Percentiles rank a stretch among this genome's conserved stretches.
phyloP scores from a whole-genome alignment of 768 basidiomycete genomes.

The Boletus subparvulus region DNA sequence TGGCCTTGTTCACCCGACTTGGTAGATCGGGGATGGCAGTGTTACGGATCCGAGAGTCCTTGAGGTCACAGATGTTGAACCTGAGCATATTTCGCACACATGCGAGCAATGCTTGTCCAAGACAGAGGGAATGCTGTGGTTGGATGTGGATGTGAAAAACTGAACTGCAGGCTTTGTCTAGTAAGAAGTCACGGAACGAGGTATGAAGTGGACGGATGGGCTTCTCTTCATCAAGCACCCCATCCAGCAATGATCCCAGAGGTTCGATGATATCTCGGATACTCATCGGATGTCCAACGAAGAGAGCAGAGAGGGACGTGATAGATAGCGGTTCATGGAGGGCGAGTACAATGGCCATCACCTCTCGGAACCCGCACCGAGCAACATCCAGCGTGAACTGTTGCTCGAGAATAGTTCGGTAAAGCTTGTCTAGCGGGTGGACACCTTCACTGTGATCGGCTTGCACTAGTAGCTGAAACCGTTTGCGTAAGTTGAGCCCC shows the following conservation, averaged over 20 bases:
- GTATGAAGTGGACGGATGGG: slow-evolving; percentile 2
- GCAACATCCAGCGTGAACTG: not conserved
- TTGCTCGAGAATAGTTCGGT: not conserved
- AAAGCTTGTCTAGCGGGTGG: not conserved
- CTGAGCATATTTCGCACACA: not conserved
- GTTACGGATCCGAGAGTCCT: not conserved
- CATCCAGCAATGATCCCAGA: not conserved
- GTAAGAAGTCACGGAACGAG: not conserved
- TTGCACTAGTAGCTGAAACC: not conserved
- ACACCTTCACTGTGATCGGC: too few species aligned
- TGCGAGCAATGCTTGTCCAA: not conserved
- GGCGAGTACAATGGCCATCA: not conserved
- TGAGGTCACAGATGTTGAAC: not conserved
- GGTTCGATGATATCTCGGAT: too few species aligned
- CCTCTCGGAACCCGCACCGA: not conserved
- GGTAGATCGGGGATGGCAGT: not conserved
- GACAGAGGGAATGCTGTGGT: not conserved
- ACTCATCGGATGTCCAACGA: too few species aligned
- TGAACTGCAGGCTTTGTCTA: not conserved
- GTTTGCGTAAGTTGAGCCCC: not conserved
- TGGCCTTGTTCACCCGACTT: not conserved
- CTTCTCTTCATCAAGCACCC: not conserved
- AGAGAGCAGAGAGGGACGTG: too few species aligned
- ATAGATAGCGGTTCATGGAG: not conserved
- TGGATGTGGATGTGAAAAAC: too few species aligned